Base-by-base conservation (phyloP, 2,329 filamentous ascomycete species). In the Elsinoe australis region DNA sequence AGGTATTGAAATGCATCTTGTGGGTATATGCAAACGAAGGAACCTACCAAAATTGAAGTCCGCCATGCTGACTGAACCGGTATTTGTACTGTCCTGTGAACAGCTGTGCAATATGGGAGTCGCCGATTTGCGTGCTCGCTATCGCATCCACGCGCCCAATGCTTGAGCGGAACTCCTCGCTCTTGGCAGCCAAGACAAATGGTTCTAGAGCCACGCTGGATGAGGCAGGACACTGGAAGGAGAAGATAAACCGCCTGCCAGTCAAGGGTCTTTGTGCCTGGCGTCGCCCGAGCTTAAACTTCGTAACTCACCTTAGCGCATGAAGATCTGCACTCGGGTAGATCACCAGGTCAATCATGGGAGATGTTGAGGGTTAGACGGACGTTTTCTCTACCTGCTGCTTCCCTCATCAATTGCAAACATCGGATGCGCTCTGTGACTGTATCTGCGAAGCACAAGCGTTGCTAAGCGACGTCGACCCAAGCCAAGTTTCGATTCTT, bases 241-340 rank as follows among this genome's bases (percentile, higher is more conserved):
- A 26, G 22, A 44, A 31, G 39, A 44, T 44, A 44, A 31, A 4
- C 17, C 26, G n/a, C 15, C 24, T 26, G 21, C 39, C 39, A 44
- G 39, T 44, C 39, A 44, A 44, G 24, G 17, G 19, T 31, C 31
- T 12, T 26, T 26, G 39, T 44, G 22, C 39, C 39, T 44, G n/a
- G n/a, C n/a, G n/a, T n/a, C n/a, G n/a, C n/a, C n/a, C n/a, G 39
- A 44, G 39, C 24, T n/a, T 12, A 31, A n/a, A 19, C 39, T 12
- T 31, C 24, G 19, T 29, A 29, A 21, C 12, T 3, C 22, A 17
- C 22, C 22, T 22, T 26, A 42, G 38, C 17, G 38, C 8, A 2
- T 19, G 26, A 3, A 14, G 38, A 42, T 42, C 38, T 42, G 21
- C 38, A 17, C 15, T 42, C 19, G 38, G 21, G 22, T 14, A 28